phyloP scores from a whole-genome alignment of 2,329 filamentous ascomycete genomes.

The Diplocarpon mali region DNA sequence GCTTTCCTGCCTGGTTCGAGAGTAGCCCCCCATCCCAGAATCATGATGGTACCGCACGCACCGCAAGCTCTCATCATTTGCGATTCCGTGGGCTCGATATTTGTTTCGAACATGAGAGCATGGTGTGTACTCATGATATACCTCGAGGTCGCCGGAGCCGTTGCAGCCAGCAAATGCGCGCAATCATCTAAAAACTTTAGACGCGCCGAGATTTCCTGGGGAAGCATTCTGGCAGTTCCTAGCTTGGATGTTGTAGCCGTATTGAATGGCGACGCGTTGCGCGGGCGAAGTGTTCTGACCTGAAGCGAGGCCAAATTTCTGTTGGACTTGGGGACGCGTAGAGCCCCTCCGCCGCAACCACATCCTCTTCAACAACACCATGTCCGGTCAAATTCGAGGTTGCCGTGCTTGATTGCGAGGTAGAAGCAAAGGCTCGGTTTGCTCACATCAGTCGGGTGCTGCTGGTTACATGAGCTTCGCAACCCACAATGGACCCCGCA shows the following conservation, averaged over 20 bases:
- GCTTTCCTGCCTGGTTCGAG: slow-evolving; percentile 8
- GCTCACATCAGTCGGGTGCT: neutral
- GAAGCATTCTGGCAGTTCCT: slow-evolving; percentile 13
- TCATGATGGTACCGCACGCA: slow-evolving; percentile 50
- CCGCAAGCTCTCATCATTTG: slow-evolving; percentile 45
- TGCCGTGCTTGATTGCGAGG: no score
- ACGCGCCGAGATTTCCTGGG: slow-evolving; percentile 23
- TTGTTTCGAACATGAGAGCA: slow-evolving; percentile 37
- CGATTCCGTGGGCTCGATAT: slow-evolving; percentile 34
- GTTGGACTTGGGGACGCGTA: no score
- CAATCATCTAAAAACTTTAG: slow-evolving; percentile 41
- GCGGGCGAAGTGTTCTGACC: neutral
- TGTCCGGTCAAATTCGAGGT: no score
- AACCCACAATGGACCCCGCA: slow-evolving; percentile 18
- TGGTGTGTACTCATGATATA: slow-evolving; percentile 46
- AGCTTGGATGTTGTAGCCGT: neutral
- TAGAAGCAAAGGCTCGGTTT: no score
- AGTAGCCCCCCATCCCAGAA: slow-evolving; percentile 32
- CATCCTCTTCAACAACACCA: no score
- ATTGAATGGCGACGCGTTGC: neutral
- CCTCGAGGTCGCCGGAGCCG: slow-evolving; percentile 46
- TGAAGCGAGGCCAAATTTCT: no score
- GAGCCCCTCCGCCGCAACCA: no score
- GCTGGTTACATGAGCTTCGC: neutral
- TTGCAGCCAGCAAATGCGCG: slow-evolving; percentile 42